Conservation (phyloP, 169 alveolate genomes). For the Plasmodium cynomolgi region DNA sequence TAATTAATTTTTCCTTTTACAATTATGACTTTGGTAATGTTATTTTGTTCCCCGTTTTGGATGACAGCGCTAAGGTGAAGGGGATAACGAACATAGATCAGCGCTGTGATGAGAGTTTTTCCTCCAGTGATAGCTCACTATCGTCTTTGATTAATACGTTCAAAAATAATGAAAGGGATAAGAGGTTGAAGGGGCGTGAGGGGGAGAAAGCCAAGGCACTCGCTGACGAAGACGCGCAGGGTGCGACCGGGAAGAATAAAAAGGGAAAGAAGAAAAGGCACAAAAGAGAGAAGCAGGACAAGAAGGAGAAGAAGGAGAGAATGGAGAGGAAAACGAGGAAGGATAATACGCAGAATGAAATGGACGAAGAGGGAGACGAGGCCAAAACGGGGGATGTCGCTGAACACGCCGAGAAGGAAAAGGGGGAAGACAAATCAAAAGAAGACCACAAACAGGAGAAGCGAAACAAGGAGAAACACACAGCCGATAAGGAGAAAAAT, state of each 20-base stretch:
- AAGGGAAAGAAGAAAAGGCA: background rate
- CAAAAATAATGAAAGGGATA: slow-evolving; percentile 27
- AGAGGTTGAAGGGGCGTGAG: background rate
- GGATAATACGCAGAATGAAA: background rate
- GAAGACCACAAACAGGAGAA: background rate
- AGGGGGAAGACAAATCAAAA: background rate
- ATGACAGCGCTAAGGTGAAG: slow-evolving; percentile 11
- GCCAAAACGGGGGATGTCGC: background rate
- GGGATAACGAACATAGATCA: background rate
- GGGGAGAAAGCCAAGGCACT: slow-evolving; percentile 17
- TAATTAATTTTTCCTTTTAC: slow-evolving; percentile 65
- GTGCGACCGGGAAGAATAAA: background rate
- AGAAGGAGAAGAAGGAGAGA: background rate
- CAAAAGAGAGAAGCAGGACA: background rate
- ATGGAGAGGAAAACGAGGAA: background rate
- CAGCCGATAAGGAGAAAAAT: background rate
- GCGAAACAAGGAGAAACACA: background rate
- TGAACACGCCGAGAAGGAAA: background rate
- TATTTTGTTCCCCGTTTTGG: slow-evolving; percentile 43
- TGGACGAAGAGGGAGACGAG: background rate
- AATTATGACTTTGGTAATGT: slow-evolving; percentile 70
- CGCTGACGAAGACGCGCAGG: background rate
- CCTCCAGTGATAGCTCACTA: slow-evolving; percentile 35
- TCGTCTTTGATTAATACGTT: slow-evolving; percentile 35
- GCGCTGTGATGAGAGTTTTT: slow-evolving; percentile 5